Evolutionary conservation across 2,329 filamentous ascomycete species (phyloP).

Genomic region (Trichoderma sp.): DNA sequence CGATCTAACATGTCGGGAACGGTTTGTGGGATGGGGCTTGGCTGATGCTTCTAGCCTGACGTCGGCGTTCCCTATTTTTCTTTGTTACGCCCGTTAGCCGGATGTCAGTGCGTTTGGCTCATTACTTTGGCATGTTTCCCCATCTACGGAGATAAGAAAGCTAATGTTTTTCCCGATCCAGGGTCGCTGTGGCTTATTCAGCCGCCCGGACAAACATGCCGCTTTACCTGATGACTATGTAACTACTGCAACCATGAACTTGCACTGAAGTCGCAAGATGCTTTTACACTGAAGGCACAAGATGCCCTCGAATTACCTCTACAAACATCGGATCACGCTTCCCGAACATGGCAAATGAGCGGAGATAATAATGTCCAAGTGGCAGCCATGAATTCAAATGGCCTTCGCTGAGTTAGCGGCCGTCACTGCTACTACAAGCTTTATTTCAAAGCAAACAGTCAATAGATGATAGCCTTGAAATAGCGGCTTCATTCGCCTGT

Average conservation of each 20-base stretch:
- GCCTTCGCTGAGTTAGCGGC: not conserved
- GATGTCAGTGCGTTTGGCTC: not conserved
- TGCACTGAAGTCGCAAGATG: not conserved
- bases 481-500: not conserved
- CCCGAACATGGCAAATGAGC: not conserved
- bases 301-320: not conserved
- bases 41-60: not conserved
- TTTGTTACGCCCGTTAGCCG: not conserved
- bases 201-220: not conserved
- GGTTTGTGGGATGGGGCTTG: not conserved
- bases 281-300: not conserved
- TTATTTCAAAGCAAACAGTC: not conserved
- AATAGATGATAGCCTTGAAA: not conserved
- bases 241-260: not conserved
- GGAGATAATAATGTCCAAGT: not conserved
- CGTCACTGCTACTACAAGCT: not conserved
- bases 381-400: not conserved
- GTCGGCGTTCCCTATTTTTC: not conserved
- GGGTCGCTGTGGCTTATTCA: not conserved
- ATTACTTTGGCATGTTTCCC: not conserved
- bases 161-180: not conserved
- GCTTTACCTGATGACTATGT: not conserved
- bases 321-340: not conserved
- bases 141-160: not conserved
- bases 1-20: too few relatives aligned